These are phyloP conservation scores for Sporothrix variecibatus DNA, from an alignment of 2,329 filamentous ascomycete species.

Conservation along the genomic window DNA sequence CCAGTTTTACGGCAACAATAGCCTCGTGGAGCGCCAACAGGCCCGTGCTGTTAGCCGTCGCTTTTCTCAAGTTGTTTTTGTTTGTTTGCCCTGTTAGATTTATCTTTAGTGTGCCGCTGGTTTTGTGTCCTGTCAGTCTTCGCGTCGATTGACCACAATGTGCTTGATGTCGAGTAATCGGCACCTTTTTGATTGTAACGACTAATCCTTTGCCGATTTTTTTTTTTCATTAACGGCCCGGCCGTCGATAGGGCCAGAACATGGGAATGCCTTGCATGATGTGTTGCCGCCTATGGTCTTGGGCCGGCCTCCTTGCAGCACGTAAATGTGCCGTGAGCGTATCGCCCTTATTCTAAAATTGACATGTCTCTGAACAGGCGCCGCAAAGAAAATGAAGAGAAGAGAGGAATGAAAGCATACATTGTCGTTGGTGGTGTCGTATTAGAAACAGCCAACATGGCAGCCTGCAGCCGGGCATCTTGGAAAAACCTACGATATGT, in stretches of 20 bases:
- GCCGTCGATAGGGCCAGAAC: no score
- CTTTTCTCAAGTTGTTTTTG: neutral
- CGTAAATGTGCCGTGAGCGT: neutral
- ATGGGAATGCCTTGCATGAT: neutral
- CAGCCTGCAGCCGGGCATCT: conserved; percentile 5
- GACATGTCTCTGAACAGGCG: neutral
- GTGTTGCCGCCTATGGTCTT: neutral
- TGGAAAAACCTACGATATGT: neutral
- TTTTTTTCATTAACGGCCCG: neutral
- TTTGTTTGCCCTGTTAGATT: neutral
- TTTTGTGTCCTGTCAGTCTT: neutral
- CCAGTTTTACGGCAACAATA: neutral
- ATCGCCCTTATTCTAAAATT: neutral
- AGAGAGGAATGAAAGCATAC: neutral
- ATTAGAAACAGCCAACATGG: neutral
- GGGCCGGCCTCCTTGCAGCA: neutral
- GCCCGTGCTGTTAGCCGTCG: neutral
- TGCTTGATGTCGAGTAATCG: neutral
- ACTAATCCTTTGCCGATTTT: neutral
- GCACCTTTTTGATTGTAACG: neutral
- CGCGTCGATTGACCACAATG: neutral
- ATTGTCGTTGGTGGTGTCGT: neutral
- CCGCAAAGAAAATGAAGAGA: neutral
- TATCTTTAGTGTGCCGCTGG: neutral
- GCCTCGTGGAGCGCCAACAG: neutral